Conservation (phyloP, 192 early-diverging fungal genomes). For the Backusella westeae region DNA sequence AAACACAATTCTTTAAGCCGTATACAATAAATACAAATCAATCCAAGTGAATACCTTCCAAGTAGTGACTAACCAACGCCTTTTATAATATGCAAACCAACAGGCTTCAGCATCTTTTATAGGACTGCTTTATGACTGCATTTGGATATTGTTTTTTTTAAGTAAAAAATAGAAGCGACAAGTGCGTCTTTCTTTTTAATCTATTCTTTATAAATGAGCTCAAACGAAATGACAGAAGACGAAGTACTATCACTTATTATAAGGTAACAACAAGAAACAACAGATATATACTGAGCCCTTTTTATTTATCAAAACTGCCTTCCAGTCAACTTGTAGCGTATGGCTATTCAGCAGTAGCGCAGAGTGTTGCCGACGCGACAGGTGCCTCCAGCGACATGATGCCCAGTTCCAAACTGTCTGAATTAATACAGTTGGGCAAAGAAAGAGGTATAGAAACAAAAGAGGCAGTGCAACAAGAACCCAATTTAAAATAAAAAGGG, state of each 20-base stretch:
- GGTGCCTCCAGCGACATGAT: conserved; percentile 57
- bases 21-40: too few relatives aligned
- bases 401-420: conserved; percentile 58
- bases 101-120: neutral
- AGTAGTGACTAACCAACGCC: too few relatives aligned
- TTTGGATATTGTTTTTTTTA: neutral
- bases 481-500: neutral
- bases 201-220: neutral
- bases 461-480: neutral
- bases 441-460: conserved; percentile 43
- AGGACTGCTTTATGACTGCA: neutral
- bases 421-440: conserved; percentile 61
- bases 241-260: conserved; percentile 24
- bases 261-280: neutral
- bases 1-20: too few relatives aligned
- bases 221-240: conserved; percentile 13
- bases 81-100: too few relatives aligned
- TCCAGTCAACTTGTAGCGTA: conserved; percentile 51
- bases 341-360: conserved; percentile 53
- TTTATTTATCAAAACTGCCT: neutral
- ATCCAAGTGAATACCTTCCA: too few relatives aligned
- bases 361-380: conserved; percentile 63
- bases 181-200: neutral
- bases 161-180: neutral
- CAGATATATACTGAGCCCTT: neutral